Base-by-base conservation (phyloP, 768 basidiomycete species). In the Mycena maculata region DNA sequence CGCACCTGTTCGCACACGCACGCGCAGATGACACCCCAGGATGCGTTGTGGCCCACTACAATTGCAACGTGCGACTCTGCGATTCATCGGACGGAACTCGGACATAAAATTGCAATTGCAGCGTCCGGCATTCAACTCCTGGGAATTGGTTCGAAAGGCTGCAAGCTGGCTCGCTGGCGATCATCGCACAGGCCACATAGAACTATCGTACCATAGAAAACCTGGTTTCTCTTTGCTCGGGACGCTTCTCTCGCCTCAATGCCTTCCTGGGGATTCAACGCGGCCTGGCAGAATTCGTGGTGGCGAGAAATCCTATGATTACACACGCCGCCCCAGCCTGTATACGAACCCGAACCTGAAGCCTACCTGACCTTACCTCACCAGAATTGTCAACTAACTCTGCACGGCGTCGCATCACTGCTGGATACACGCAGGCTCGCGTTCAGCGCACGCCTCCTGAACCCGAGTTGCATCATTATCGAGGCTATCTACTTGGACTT, bases 231-330 rank as follows among this genome's bases (percentile, higher is more conserved):
- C n/a, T n/a, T n/a, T 18, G n/a, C 18, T 16, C 6, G 27, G 20
- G 1, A 31, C 33, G 23, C 23, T 44, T 47, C 57, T 36, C 22
- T 36, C 7, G 18, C 8, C 16, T 28, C n/a, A 39, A 8, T 12
- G 31, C 45, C 41, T 63, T 53, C n/a, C n/a, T n/a, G n/a, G n/a
- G 31, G 38, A 36, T 63, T 53, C 60, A 30, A 23, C 41, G n/a
- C 60, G 39, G 50, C 39, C 49, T 33, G 41, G 30, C 49, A 23
- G n/a, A n/a, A n/a, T n/a, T n/a, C n/a, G n/a, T n/a, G n/a, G n/a
- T n/a, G n/a, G n/a, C n/a, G n/a, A n/a, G n/a, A n/a, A n/a, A 42
- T 64, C 63, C 47, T 64, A 64, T 55, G 38, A 57, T 57, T 53
- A 30, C 16, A 45, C 23, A 44, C 16, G 18, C 22, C 49, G 20